These are phyloP conservation scores for Agrocybe praecox DNA, from an alignment of 768 basidiomycete genomes.

Conservation along the genomic window DNA sequence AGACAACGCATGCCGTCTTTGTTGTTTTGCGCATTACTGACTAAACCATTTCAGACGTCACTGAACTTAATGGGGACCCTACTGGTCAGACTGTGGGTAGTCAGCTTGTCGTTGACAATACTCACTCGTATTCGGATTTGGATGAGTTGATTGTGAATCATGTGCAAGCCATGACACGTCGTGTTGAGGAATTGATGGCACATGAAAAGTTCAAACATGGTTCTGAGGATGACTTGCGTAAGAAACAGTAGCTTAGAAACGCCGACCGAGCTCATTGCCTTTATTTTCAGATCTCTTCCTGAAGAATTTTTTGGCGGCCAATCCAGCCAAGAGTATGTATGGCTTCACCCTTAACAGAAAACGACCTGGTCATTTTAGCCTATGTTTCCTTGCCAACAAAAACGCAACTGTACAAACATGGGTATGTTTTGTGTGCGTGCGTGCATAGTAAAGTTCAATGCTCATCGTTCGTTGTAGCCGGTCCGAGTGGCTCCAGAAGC, in stretches of 20 bases:
- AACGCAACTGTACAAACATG: conserved; percentile 89
- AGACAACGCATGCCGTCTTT: conserved; percentile 27
- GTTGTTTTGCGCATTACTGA: background rate
- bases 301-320: conserved; percentile 89
- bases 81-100: conserved; percentile 65
- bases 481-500: conserved; percentile 87
- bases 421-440: conserved; percentile 52
- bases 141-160: conserved; percentile 98
- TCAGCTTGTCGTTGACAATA: conserved; percentile 72
- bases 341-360: conserved; percentile 92
- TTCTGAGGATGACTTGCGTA: conserved; percentile 88
- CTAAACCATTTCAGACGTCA: conserved; percentile 60
- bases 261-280: background rate
- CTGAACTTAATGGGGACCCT: conserved; percentile 76
- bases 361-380: conserved; percentile 89
- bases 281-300: conserved; percentile 72
- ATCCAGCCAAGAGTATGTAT: conserved; percentile 94
- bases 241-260: too few relatives aligned
- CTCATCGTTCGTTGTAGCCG: conserved; percentile 50
- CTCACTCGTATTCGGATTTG: conserved; percentile 87
- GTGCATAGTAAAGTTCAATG: conserved; percentile 1
- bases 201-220: conserved; percentile 95
- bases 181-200: conserved; percentile 92
- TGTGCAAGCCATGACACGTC: conserved; percentile 89
- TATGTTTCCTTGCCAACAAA: conserved; percentile 93